Evolutionary conservation across 2,329 filamentous ascomycete species (phyloP).

Genomic region (Elsinoe necatrix): DNA sequence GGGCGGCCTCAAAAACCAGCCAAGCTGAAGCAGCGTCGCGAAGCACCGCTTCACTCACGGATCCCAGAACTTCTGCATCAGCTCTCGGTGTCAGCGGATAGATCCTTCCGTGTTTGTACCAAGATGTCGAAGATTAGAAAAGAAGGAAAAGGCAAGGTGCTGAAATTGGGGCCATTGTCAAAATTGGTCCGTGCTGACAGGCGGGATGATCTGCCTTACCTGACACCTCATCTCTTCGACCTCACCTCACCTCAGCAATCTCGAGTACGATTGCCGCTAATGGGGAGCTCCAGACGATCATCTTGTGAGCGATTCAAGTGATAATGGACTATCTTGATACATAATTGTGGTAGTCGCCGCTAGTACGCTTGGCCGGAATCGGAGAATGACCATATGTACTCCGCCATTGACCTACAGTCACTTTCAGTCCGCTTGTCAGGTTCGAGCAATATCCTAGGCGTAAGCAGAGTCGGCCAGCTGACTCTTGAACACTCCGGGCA

Average conservation of each 20-base stretch:
- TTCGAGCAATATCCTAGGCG: background rate
- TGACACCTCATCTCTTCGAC: background rate
- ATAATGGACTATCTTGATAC: background rate
- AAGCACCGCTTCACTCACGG: background rate
- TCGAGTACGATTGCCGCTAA: background rate
- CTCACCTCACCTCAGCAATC: background rate
- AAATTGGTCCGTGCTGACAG: background rate
- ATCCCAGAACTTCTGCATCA: background rate
- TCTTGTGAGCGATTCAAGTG: no score
- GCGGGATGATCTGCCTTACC: background rate
- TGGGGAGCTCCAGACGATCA: no score
- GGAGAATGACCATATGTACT: no score
- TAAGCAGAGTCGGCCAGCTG: background rate
- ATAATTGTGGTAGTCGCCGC: no score
- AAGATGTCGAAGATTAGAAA: background rate
- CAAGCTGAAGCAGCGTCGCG: background rate
- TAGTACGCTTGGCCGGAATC: no score
- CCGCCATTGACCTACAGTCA: background rate
- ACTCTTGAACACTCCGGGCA: background rate
- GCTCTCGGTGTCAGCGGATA: background rate
- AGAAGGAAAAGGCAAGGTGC: background rate
- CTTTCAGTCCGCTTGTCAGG: background rate
- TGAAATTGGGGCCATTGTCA: background rate
- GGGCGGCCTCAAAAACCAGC: background rate
- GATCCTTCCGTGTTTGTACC: background rate